phyloP scores from a whole-genome alignment of 176 grass and related monocot species.

The Pharus latifolius region DNA sequence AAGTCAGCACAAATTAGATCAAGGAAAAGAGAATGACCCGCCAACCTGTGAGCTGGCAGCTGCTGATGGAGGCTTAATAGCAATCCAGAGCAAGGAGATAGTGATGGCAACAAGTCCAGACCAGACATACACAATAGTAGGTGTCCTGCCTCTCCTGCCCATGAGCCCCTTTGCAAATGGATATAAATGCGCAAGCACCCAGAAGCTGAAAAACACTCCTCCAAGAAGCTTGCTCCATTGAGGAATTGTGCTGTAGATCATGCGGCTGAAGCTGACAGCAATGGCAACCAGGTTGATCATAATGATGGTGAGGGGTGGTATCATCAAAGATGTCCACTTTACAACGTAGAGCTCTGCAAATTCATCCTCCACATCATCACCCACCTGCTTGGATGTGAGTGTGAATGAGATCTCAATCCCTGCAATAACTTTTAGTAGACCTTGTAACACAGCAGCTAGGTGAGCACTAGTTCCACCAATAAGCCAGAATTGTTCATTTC shows the following conservation, averaged over 20 bases:
- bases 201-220: constrained; percentile 23
- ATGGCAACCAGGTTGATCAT: constrained; percentile 26
- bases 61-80: neutral
- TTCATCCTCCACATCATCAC: constrained; percentile 8
- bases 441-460: constrained; percentile 13
- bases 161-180: constrained; percentile 25
- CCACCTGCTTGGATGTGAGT: constrained; percentile 8
- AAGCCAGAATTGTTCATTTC: neutral
- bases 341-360: constrained; percentile 15
- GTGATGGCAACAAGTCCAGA: constrained; percentile 24
- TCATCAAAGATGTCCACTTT: constrained; percentile 19
- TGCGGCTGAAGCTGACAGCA: constrained; percentile 14
- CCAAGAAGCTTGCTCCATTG: constrained; percentile 22
- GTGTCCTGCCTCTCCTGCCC: constrained; percentile 17
- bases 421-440: constrained; percentile 20
- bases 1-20: constrained; percentile 23
- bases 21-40: constrained; percentile 83
- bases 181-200: constrained; percentile 20
- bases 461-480: constrained; percentile 16
- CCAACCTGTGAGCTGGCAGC: constrained; percentile 37
- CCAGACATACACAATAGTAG: constrained; percentile 19
- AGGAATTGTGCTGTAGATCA: constrained; percentile 4
- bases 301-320: constrained; percentile 15
- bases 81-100: constrained; percentile 14
- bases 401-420: constrained; percentile 31